These are phyloP conservation scores for Salix koriyanagi DNA, from an alignment of 345 rosid species.

Conservation along the genomic window DNA sequence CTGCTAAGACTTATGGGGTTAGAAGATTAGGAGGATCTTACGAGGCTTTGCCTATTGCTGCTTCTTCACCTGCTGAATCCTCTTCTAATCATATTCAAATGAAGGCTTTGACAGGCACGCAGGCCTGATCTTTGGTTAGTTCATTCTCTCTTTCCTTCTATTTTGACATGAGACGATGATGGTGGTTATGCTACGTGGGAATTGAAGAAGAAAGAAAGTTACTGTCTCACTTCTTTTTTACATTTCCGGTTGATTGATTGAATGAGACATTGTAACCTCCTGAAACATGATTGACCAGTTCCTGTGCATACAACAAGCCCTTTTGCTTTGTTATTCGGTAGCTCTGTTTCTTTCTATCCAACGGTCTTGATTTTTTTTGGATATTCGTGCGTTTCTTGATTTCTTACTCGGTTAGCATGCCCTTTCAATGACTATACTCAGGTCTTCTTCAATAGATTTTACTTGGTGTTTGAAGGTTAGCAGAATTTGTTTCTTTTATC, in stretches of 20 bases:
- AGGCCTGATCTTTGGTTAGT: conserved; percentile 44
- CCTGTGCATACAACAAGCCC: conserved; percentile 3
- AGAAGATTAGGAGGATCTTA: conserved; percentile 71
- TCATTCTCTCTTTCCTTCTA: background rate
- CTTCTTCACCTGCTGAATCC: conserved; percentile 35
- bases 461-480: no score
- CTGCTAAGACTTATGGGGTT: conserved; percentile 32
- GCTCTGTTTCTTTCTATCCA: background rate
- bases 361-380: no score
- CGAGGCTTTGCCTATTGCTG: conserved; percentile 61
- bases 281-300: background rate
- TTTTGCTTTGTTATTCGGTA: background rate
- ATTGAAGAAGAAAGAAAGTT: background rate
- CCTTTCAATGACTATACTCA: background rate
- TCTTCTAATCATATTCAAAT: conserved; percentile 49
- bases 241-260: background rate
- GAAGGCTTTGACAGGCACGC: conserved; percentile 78
- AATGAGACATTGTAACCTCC: background rate
- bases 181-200: background rate
- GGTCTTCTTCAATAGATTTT: background rate
- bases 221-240: background rate
- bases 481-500: background rate
- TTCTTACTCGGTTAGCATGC: background rate
- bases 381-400: background rate
- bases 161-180: background rate